A percentile compares a stretch with the other conserved stretches of the same genome.
Evolutionary conservation across 768 basidiomycete genomes (phyloP).

Genomic region (Collybia sordida): DNA sequence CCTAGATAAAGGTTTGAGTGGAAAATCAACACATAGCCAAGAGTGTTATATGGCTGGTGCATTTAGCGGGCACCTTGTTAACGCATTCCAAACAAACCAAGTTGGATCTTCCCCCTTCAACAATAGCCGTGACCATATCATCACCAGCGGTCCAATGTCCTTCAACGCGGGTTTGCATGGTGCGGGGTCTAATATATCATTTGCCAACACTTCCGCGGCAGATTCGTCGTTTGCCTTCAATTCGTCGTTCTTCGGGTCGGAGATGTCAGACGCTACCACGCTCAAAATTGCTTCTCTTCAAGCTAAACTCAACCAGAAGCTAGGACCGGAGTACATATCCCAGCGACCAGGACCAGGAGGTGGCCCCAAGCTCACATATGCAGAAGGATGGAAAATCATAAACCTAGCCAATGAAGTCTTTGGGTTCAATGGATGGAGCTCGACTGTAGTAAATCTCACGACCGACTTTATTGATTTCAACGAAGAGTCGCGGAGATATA

Average conservation of each 20-base stretch:
- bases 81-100: constrained; percentile 40
- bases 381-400: constrained; percentile 98
- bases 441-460: constrained; percentile 68
- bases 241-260: constrained; percentile 28
- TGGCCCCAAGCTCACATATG: constrained; percentile 87
- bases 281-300: constrained; percentile 72
- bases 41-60: constrained; percentile 49
- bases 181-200: constrained; percentile 17
- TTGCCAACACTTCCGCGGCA: constrained; percentile 17
- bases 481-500: constrained; percentile 64
- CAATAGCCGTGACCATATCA: constrained; percentile 28
- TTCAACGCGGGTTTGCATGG: constrained; percentile 66
- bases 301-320: constrained; percentile 78
- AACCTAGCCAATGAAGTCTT: constrained; percentile 98
- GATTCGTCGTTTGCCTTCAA: constrained; percentile 28
- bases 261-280: constrained; percentile 62
- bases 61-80: constrained; percentile 58
- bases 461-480: constrained; percentile 79
- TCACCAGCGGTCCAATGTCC: constrained; percentile 56
- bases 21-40: no score
- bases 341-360: constrained; percentile 86
- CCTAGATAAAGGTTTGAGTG: no score
- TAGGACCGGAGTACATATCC: constrained; percentile 94
- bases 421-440: constrained; percentile 96
- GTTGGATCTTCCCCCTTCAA: constrained; percentile 14